Evolutionary conservation across 768 basidiomycete species (phyloP), one percentile per base, ranked within the genome.

Genomic region (Tylopilus felleus): DNA sequence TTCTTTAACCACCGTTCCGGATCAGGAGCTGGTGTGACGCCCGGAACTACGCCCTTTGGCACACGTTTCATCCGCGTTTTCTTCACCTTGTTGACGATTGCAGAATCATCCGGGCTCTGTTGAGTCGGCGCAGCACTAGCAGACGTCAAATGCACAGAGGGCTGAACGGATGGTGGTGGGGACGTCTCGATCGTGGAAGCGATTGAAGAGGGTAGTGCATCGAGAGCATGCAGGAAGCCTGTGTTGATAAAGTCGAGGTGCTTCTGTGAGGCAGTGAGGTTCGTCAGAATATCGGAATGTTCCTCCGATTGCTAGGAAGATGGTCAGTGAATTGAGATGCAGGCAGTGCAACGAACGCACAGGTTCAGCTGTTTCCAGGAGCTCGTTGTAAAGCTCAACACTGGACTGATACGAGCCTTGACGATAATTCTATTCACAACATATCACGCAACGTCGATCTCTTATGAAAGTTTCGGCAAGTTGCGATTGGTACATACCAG

Each of bases 1-100:
- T 90, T 93, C 81, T 93, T 93, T 55, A 93, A 67, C 90, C 90
- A 93, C 57, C 90, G 75, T 68, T 93, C 90, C 23, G 90, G 89
- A 72, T 93, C 90, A 29, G 91, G 90, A 17, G 83, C 78, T 27
- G 90, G 89, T 5, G 90, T 90, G 13, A 89, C 83, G 19, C 90
- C 90, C 17, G 84, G 86, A 23, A 84, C 70, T 21, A 92, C 85
- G n/a, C 86, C 85, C 51, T 80, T 76, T 14, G 90, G 90, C 17
- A 92, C 77, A 65, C 89, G 84, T 57, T 81, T 80, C 70, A 71
- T 80, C 54, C 86, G 79, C 60, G 80, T 77, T 67, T 80, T 81
- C 72, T 71, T 77, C 53, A 56, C 64, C 72, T 75, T 80, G 56
- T 65, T 62, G 47, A 57, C 65, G 52, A 73, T 67, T 45, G 63